Conservation (phyloP, 495 filamentous ascomycete genomes). For the Thozetella sp. region DNA sequence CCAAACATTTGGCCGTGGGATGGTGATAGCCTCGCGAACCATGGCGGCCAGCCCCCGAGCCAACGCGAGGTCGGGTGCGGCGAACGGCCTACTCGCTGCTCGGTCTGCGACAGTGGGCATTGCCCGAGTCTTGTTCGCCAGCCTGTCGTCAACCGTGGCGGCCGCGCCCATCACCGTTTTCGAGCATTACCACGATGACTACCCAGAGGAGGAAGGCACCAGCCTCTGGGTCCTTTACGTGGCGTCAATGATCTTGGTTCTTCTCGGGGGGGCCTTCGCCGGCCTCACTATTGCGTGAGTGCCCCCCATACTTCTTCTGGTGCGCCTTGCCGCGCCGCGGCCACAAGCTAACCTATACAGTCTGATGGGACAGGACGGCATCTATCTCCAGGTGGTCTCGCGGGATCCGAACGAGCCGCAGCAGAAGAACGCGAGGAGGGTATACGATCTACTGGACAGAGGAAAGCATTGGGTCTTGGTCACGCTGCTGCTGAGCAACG, state of each 20-base stretch:
- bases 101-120: constrained; percentile 39
- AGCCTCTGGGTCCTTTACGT: constrained; percentile 45
- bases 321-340: neutral
- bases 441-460: constrained; percentile 76
- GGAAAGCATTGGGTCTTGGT: constrained; percentile 99
- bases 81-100: constrained; percentile 25
- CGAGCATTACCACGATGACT: constrained; percentile 26
- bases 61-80: neutral
- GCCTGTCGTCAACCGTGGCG: constrained; percentile 27
- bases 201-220: constrained; percentile 37
- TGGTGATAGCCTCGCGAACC: neutral
- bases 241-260: constrained; percentile 62
- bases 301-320: neutral
- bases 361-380: constrained; percentile 88
- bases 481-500: constrained; percentile 90
- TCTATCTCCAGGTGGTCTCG: constrained; percentile 97
- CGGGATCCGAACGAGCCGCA: constrained; percentile 70
- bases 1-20: neutral
- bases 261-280: constrained; percentile 92
- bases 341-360: constrained; percentile 30
- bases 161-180: constrained; percentile 25
- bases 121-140: constrained; percentile 35
- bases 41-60: neutral
- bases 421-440: constrained; percentile 77
- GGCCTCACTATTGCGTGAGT: constrained; percentile 87